These are phyloP conservation scores for Blepharisma stoltei DNA, from an alignment of 73 alveolate genomes.

Conservation along the genomic window DNA sequence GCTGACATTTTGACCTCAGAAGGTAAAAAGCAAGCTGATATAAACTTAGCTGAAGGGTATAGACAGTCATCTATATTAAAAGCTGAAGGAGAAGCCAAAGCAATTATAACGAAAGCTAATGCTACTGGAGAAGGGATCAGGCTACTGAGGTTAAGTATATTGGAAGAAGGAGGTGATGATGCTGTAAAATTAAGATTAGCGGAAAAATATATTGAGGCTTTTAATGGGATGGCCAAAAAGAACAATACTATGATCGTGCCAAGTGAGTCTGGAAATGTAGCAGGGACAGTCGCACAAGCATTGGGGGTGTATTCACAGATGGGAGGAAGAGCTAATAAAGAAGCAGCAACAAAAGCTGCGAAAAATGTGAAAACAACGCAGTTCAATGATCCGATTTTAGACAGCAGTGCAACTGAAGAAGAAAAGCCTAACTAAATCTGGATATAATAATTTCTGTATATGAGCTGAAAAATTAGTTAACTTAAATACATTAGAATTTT, in stretches of 20 bases:
- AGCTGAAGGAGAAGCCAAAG: slow-evolving; percentile 73
- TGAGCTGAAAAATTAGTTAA: no score
- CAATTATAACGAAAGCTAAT: slow-evolving; percentile 53
- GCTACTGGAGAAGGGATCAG: slow-evolving; percentile 63
- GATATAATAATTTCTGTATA: no score
- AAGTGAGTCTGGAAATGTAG: neutral
- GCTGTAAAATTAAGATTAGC: slow-evolving; percentile 69
- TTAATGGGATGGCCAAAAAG: slow-evolving; percentile 41
- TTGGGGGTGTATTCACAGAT: neutral
- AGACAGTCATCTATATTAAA: slow-evolving; percentile 56
- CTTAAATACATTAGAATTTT: no score
- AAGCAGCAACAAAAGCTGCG: no score
- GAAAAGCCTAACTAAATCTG: no score
- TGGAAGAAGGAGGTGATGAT: slow-evolving; percentile 49
- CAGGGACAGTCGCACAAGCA: slow-evolving; percentile 25
- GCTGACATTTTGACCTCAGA: slow-evolving; percentile 78
- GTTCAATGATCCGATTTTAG: no score
- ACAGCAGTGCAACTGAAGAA: no score
- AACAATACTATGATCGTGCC: slow-evolving; percentile 42
- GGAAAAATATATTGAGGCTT: slow-evolving; percentile 53
- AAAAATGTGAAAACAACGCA: no score
- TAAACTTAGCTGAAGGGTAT: slow-evolving; percentile 75
- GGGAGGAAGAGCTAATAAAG: no score
- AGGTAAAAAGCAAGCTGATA: slow-evolving; percentile 59
- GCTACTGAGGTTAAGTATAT: slow-evolving; percentile 40